Evolutionary conservation across 805 yeast genomes (phyloP), one percentile per base, ranked within the genome.

Genomic region (Nakazawaea anatomiae): DNA sequence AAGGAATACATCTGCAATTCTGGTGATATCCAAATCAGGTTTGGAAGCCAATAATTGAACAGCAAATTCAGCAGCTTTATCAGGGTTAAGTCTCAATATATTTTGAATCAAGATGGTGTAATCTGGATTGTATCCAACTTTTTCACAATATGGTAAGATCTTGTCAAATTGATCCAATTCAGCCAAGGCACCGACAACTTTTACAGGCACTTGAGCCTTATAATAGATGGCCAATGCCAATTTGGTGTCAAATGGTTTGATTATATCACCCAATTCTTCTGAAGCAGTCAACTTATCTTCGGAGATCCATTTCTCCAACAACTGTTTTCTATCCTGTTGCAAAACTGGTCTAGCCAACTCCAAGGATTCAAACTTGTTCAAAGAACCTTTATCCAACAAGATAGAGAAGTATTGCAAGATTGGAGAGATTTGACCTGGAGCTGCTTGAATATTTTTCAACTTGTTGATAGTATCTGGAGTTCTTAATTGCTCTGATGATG

Each of bases 221-320:
- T 90, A 75, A 68, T 92, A 94, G 55, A 95, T 91, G 28, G 96
- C 95, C 60, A 94, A 75, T 5, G 98, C 96, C 58, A 94, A 75
- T 31, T 91, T 80, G 11, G 87, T 72, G 60, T 92, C 97, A 63
- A 80, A 82, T 44, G 96, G 89, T 63, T 92, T 89, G 56, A 94
- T 94, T 62, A 90, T 79, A 66, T 94, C 99, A 73, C 99, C 99
- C 57, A 94, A 79, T 70, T 91, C 97, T 72, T 94, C 99, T n/a
- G 96, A 88, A 47, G 87, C 83, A 55, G 92, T 91, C 58, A 94
- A 79, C 70, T 94, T 94, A 66, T 90, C 96, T 69, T 94, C 98
- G 67, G 85, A 87, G 68, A 94, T 80, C 91, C 97, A 94, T 73
- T 92, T 94, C 71, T 94, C 99, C 57, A 94, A 84, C 57, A 95